Percentiles rank a stretch among this genome's conserved stretches.
phyloP scores from a whole-genome alignment of 768 basidiomycete species.

The Boletus vinaceobasis region DNA sequence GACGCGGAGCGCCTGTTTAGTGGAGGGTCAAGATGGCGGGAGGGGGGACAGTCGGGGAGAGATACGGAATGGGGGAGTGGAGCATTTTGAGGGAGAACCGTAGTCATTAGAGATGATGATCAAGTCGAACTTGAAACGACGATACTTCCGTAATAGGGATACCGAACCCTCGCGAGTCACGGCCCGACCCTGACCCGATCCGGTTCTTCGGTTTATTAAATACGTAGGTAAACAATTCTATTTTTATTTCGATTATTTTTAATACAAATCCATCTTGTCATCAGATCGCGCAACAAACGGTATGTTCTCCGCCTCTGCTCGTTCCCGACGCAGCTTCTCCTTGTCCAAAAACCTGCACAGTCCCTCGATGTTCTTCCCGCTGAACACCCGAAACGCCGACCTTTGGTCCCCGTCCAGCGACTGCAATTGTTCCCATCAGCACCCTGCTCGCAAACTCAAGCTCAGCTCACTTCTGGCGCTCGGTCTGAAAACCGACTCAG shows the following conservation, averaged over 20 bases:
- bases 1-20: constrained; percentile 23
- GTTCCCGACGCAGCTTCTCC: constrained; percentile 54
- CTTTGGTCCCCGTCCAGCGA: constrained; percentile 62
- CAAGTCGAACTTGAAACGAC: neutral
- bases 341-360: constrained; percentile 71
- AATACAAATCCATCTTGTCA: constrained; percentile 59
- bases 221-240: too few relatives aligned
- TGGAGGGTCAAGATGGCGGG: neutral
- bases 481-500: constrained; percentile 73
- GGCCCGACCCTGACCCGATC: neutral
- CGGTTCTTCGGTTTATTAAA: neutral
- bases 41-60: neutral
- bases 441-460: neutral
- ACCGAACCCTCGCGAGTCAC: neutral
- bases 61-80: neutral
- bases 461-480: constrained; percentile 53
- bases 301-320: constrained; percentile 58
- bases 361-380: constrained; percentile 57
- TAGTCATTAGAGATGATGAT: neutral
- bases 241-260: neutral
- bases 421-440: constrained; percentile 35
- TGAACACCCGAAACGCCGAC: constrained; percentile 77
- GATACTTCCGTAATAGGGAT: constrained; percentile 8
- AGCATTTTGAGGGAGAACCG: neutral
- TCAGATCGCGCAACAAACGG: constrained; percentile 59